These are phyloP conservation scores for Lignosus rhinocerotis DNA, from an alignment of 1,284 basidiomycete genomes.

Conservation along the genomic window DNA sequence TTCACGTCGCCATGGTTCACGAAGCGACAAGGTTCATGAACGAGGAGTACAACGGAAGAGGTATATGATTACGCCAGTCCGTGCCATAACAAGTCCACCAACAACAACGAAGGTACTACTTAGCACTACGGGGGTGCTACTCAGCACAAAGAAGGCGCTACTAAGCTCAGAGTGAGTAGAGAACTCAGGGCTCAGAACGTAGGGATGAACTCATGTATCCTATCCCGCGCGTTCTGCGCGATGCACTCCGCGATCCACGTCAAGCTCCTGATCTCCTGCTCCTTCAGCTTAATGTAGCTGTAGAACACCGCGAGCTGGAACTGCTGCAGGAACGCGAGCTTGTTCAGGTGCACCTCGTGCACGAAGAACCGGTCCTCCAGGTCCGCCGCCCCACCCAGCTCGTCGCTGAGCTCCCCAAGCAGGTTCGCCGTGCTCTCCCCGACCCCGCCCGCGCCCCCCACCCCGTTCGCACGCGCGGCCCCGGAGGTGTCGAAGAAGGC, in stretches of 20 bases:
- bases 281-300: slow-evolving; percentile 95
- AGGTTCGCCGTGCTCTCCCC: slow-evolving; percentile 38
- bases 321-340: slow-evolving; percentile 92
- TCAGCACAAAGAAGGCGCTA: no score
- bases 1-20: neutral
- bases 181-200: slow-evolving; percentile 55
- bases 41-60: slow-evolving; percentile 5
- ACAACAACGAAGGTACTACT: neutral
- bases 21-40: neutral
- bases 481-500: slow-evolving; percentile 80
- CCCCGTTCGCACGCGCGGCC: slow-evolving; percentile 28
- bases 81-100: slow-evolving; percentile 17
- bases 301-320: slow-evolving; percentile 95
- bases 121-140: neutral
- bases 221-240: slow-evolving; percentile 89
- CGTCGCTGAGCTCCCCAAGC: slow-evolving; percentile 30
- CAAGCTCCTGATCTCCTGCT: slow-evolving; percentile 97
- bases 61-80: slow-evolving; percentile 24
- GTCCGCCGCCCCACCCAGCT: slow-evolving; percentile 56
- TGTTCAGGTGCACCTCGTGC: slow-evolving; percentile 92
- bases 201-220: slow-evolving; percentile 92
- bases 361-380: slow-evolving; percentile 97
- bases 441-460: slow-evolving; percentile 23
- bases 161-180: no score
- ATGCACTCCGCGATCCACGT: slow-evolving; percentile 99